Conservation (phyloP, 139 green algal genomes). For the Chlorella sp. region DNA sequence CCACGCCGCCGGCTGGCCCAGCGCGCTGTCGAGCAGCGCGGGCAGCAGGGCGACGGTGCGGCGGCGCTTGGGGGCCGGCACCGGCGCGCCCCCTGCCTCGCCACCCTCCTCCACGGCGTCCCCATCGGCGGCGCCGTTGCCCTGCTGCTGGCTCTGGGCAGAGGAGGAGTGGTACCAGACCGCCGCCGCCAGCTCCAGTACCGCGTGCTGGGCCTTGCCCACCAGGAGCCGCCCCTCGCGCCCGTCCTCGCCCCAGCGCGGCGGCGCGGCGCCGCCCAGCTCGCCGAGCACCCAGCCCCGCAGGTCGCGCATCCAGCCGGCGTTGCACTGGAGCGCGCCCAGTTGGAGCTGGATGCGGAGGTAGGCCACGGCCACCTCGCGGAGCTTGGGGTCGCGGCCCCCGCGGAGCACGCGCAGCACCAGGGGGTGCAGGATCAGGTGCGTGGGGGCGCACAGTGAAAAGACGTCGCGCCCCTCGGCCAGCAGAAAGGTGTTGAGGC, state of each 20-base stretch:
- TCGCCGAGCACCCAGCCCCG: slow-evolving; percentile 26
- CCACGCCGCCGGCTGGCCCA: slow-evolving; percentile 3
- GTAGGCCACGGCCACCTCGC: slow-evolving; percentile 31
- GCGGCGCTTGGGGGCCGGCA: slow-evolving; percentile 10
- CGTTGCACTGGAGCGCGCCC: slow-evolving; percentile 8
- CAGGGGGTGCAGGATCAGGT: slow-evolving; percentile 20
- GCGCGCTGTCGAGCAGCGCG: neutral
- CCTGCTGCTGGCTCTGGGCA: neutral
- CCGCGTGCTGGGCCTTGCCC: slow-evolving; percentile 18
- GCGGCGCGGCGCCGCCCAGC: neutral
- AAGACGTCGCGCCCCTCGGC: slow-evolving; percentile 41
- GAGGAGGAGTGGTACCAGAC: slow-evolving; percentile 11
- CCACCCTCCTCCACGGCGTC: neutral
- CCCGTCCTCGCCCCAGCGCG: slow-evolving; percentile 24
- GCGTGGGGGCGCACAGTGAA: slow-evolving; percentile 10
- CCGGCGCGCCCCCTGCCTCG: neutral
- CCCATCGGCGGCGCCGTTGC: neutral
- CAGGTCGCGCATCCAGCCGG: slow-evolving; percentile 1
- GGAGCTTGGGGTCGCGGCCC: slow-evolving; percentile 26
- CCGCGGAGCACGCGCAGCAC: slow-evolving; percentile 8
- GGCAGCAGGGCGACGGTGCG: slow-evolving; percentile 3
- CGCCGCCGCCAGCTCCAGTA: slow-evolving; percentile 31
- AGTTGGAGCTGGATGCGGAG: slow-evolving; percentile 43
- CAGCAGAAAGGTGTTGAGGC: slow-evolving; percentile 49
- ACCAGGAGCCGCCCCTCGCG: slow-evolving; percentile 24